Evolutionary conservation across 2,329 filamentous ascomycete genomes (phyloP).

Genomic region (Aspergillus nomiae): DNA sequence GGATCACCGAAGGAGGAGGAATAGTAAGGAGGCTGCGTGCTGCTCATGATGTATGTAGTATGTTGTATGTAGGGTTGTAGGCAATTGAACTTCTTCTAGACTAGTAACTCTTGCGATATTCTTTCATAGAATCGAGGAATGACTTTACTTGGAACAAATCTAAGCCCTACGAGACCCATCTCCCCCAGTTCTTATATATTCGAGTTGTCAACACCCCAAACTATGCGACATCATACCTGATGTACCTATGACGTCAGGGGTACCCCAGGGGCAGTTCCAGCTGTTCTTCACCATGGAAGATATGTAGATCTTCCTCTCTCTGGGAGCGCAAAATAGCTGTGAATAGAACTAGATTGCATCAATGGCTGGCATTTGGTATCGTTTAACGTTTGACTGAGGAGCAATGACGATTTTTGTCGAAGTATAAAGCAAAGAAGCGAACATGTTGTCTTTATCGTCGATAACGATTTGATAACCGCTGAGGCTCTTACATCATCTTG

Average conservation of each 20-base stretch:
- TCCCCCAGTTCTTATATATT: neutral
- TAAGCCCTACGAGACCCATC: neutral
- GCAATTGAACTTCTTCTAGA: neutral
- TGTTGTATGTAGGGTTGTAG: neutral
- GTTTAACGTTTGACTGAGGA: neutral
- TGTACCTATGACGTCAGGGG: slow-evolving; percentile 1
- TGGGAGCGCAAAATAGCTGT: neutral
- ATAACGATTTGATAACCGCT: neutral
- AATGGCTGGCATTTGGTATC: neutral
- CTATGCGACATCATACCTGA: slow-evolving; percentile 6
- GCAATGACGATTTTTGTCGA: neutral
- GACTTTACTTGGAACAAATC: neutral
- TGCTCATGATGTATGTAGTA: slow-evolving; percentile 15
- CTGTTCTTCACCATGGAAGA: neutral
- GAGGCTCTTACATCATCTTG: neutral
- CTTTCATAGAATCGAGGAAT: neutral
- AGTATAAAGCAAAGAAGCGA: neutral
- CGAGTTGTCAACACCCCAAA: neutral
- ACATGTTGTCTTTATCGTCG: neutral
- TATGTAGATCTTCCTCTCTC: neutral
- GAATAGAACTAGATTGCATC: neutral
- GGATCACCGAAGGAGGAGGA: slow-evolving; percentile 15
- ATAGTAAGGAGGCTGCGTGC: slow-evolving; percentile 18
- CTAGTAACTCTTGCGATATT: neutral
- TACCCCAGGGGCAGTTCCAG: neutral